Conservation (phyloP, 1,284 basidiomycete genomes). For the Boletellus deceptivus region DNA sequence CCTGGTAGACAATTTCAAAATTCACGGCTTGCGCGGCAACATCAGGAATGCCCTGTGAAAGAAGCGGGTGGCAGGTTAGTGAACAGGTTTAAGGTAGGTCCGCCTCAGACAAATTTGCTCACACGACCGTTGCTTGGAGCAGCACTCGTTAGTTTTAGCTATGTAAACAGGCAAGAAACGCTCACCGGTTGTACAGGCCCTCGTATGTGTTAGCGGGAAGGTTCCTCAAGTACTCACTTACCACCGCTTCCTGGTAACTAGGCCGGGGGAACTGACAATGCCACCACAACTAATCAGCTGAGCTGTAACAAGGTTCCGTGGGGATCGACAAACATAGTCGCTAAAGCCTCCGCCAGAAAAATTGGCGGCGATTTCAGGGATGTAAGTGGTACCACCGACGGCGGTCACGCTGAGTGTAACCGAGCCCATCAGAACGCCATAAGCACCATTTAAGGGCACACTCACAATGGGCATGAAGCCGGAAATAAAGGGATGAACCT, state of each 20-base stretch:
- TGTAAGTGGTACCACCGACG: slow-evolving; percentile 56
- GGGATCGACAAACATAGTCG: slow-evolving; percentile 25
- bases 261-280: slow-evolving; percentile 20
- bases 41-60: slow-evolving; percentile 52
- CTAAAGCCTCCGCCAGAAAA: slow-evolving; percentile 71
- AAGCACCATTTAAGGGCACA: background rate
- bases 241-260: slow-evolving; percentile 11
- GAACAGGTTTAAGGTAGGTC: background rate
- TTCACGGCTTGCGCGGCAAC: slow-evolving; percentile 50
- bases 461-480: slow-evolving; percentile 43
- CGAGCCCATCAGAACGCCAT: background rate
- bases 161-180: background rate
- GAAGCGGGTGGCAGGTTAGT: too few relatives aligned
- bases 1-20: slow-evolving; percentile 16
- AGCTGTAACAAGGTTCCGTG: background rate
- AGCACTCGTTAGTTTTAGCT: background rate
- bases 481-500: slow-evolving; percentile 62
- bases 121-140: slow-evolving; percentile 36
- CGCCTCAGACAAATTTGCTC: slow-evolving; percentile 6
- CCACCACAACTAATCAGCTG: background rate
- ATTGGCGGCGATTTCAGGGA: slow-evolving; percentile 54
- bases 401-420: slow-evolving; percentile 45
- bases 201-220: slow-evolving; percentile 48
- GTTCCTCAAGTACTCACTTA: slow-evolving; percentile 38
- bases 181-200: slow-evolving; percentile 59